Conservation (phyloP, 805 yeast species). For the Diddensiella santjacobensis region DNA sequence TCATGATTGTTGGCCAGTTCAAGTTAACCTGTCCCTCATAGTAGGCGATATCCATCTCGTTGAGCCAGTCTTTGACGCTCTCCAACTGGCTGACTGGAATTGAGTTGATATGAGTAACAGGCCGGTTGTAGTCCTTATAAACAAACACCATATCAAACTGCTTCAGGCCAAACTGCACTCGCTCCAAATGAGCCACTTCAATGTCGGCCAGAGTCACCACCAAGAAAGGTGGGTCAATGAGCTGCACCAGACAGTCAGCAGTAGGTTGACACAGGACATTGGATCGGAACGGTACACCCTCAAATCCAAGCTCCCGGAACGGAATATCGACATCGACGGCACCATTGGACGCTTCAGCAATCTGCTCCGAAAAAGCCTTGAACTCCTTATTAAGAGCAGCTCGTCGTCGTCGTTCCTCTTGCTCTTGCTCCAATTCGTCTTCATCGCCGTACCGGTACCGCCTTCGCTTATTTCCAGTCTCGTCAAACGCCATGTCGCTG, state of each 20-base stretch:
- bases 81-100: conserved; percentile 91
- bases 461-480: conserved; percentile 80
- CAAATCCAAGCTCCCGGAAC: conserved; percentile 92
- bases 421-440: conserved; percentile 97
- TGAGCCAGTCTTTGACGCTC: conserved; percentile 91
- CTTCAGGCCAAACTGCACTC: conserved; percentile 95
- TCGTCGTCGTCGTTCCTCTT: conserved; percentile 93
- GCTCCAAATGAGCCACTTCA: conserved; percentile 91
- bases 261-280: conserved; percentile 95
- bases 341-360: conserved; percentile 84
- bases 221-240: conserved; percentile 90
- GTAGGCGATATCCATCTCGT: conserved; percentile 95
- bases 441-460: conserved; percentile 86
- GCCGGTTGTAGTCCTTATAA: conserved; percentile 81
- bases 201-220: conserved; percentile 89
- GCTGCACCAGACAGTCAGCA: conserved; percentile 90
- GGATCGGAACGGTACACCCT: conserved; percentile 95
- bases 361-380: conserved; percentile 80
- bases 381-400: conserved; percentile 89
- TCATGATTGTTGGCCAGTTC: conserved; percentile 95
- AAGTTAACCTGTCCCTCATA: conserved; percentile 93
- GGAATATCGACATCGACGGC: conserved; percentile 87
- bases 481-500: conserved; percentile 92
- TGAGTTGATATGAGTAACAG: conserved; percentile 90
- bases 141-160: conserved; percentile 97